Percentiles rank a stretch among this genome's conserved stretches.
phyloP scores from a whole-genome alignment of 108 stramenopile genomes.

The Nitzschia sp. region DNA sequence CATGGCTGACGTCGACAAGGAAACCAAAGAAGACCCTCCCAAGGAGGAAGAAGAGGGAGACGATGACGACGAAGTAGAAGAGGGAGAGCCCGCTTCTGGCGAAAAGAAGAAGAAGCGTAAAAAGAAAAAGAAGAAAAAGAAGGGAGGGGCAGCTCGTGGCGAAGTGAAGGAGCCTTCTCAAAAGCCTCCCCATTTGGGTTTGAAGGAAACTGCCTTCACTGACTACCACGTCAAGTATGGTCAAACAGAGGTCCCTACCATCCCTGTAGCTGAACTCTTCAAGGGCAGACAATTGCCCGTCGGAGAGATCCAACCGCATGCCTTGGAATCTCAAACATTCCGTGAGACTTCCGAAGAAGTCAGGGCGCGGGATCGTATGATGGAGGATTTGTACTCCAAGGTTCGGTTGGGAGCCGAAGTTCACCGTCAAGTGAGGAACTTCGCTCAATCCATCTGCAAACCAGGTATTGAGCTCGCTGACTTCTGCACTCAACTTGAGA shows the following conservation, averaged over 20 bases:
- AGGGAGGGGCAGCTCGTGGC: constrained; percentile 1
- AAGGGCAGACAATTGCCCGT: constrained; percentile 65
- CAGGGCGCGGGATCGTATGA: constrained; percentile 78
- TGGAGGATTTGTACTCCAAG: constrained; percentile 83
- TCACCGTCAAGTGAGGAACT: constrained; percentile 94
- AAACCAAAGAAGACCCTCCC: constrained; percentile 17
- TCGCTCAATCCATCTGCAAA: constrained; percentile 93
- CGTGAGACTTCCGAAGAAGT: constrained; percentile 87
- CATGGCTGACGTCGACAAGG: background rate
- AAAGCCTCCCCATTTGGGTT: constrained; percentile 73
- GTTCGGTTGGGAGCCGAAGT: constrained; percentile 91
- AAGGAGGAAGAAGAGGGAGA: constrained; percentile 50
- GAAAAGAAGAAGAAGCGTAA: constrained; percentile 73
- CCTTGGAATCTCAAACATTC: constrained; percentile 77
- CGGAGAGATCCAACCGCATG: constrained; percentile 90
- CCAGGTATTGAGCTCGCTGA: constrained; percentile 95
- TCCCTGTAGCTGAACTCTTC: constrained; percentile 77
- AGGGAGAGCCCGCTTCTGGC: constrained; percentile 26
- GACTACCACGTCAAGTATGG: constrained; percentile 93
- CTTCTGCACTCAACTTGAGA: constrained; percentile 93
- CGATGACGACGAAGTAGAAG: constrained; percentile 46
- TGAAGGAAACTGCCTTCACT: constrained; percentile 81
- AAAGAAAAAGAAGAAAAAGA: constrained; percentile 89
- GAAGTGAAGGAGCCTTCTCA: constrained; percentile 57
- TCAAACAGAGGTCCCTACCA: constrained; percentile 96